Conservation (phyloP, 495 filamentous ascomycete species). For the Physcia stellaris region DNA sequence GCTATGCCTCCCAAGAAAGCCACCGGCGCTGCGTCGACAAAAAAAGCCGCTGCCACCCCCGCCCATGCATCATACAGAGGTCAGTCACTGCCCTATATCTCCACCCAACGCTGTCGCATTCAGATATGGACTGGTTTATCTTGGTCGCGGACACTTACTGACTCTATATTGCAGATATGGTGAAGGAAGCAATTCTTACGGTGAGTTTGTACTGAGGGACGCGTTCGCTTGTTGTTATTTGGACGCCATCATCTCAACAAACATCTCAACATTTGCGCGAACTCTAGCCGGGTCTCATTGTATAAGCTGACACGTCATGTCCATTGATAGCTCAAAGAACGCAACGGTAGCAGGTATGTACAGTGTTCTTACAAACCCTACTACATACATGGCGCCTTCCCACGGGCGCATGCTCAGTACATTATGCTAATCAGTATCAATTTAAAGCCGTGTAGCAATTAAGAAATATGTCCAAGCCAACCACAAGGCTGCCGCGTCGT, state of each 20-base stretch:
- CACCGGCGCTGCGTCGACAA: conserved; percentile 26
- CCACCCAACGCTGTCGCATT: conserved; percentile 31
- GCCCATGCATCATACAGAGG: conserved; percentile 47
- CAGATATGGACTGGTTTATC: conserved; percentile 15
- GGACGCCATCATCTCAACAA: too few relatives aligned
- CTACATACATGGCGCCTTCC: too few relatives aligned
- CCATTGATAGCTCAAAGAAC: conserved; percentile 45
- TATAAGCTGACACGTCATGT: conserved; percentile 16
- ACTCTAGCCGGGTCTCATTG: too few relatives aligned
- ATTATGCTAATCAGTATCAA: too few relatives aligned
- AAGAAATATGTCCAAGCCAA: conserved; percentile 98
- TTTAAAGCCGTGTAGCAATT: conserved; percentile 78
- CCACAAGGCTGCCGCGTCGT: conserved; percentile 65
- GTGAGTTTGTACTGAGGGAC: conserved; percentile 40
- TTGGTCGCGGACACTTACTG: conserved; percentile 34
- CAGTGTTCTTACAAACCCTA: conserved; percentile 5
- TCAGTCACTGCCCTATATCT: conserved; percentile 35
- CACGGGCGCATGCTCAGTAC: too few relatives aligned
- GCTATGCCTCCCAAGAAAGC: conserved; percentile 44
- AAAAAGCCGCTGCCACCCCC: conserved; percentile 34
- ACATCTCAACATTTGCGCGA: conserved; percentile 10
- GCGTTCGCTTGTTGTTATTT: conserved; percentile 11
- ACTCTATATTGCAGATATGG: conserved; percentile 45
- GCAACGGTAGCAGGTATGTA: conserved; percentile 49
- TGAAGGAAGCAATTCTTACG: conserved; percentile 53